Base-by-base conservation (phyloP, 2,329 filamentous ascomycete genomes). In the Fusarium protoensiforme region DNA sequence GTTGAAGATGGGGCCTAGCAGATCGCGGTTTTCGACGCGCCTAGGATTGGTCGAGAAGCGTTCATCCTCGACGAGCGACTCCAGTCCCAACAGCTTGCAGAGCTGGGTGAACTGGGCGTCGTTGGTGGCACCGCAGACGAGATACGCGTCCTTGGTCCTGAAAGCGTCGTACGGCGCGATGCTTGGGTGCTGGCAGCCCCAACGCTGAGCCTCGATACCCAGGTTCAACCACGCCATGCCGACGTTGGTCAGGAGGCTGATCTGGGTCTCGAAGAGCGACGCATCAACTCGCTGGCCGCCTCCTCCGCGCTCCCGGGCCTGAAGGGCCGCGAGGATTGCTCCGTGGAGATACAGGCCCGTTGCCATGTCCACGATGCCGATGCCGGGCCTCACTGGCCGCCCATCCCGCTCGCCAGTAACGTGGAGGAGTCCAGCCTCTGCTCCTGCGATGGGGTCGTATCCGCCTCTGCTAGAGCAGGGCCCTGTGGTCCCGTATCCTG, bases 101-200 rank as follows among this genome's bases (percentile, higher is more conserved):
- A 84, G 69, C 1, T 62, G 72, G 20, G 64, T 54, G 65, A 82
- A 84, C 59, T 83, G 82, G 18, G 79, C 74, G 48, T 83, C 80
- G 65, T 83, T 84, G 31, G 78, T 80, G 6, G 80, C 80, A 20
- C 79, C 80, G n/a, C 78, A 71, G 8, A 79, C 77, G 10, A 83
- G 61, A 64, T 78, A 80, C 2, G 70, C 65, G 64, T 82, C 78
- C 43, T 80, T 81, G 10, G 81, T 82, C 66, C 80, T 75, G 76
- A 82, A 87, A 0, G 83, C 83, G 64, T 86, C 81, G 61, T 86
- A 87, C 1, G 85, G 85, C 13, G 84, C 85, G 35, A 86, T 83
- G 38, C 81, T 85, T 1, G 85, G 85, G 77, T 87, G 85, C 24
- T 80, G 82, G 7, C 83, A 84, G 5, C 85, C 85, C 79, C 82